A percentile compares a stretch with the other conserved stretches of the same genome.
phyloP scores from a whole-genome alignment of 257 asterid species.

The Nicotiana tabacum region DNA sequence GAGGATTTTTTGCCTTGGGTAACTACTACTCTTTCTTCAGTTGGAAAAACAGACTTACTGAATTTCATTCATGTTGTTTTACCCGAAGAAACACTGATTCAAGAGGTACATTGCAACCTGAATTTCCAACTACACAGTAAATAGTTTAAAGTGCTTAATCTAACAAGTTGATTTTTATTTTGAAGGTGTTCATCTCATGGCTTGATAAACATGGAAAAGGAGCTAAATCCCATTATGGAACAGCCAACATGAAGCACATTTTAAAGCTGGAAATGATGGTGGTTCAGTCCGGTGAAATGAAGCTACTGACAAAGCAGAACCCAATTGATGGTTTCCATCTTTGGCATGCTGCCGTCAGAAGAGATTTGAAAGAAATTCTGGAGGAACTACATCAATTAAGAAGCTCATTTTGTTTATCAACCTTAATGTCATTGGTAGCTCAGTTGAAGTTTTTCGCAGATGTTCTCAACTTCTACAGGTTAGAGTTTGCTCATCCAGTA shows the following conservation, averaged over 20 bases:
- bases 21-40: constrained; percentile 44
- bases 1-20: constrained; percentile 80
- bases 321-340: constrained; percentile 50
- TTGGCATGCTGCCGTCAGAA: constrained; percentile 69
- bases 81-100: constrained; percentile 62
- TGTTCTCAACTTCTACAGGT: constrained; percentile 78
- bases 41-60: constrained; percentile 45
- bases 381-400: constrained; percentile 50
- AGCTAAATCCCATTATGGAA: constrained; percentile 41
- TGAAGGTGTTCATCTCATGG: constrained; percentile 72
- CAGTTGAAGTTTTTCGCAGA: constrained; percentile 68
- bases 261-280: constrained; percentile 29
- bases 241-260: constrained; percentile 39
- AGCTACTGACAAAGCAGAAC: constrained; percentile 19
- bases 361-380: constrained; percentile 45
- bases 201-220: constrained; percentile 43
- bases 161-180: constrained; percentile 25
- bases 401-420: constrained; percentile 43
- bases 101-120: constrained; percentile 50
- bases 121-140: constrained; percentile 13
- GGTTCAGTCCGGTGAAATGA: constrained; percentile 25
- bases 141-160: constrained; percentile 14
- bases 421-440: constrained; percentile 46
- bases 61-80: constrained; percentile 49
- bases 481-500: neutral